Percentiles rank a stretch among this genome's conserved stretches.
Evolutionary conservation across 768 basidiomycete species (phyloP).

Genomic region (Leccinum pellstonianum): DNA sequence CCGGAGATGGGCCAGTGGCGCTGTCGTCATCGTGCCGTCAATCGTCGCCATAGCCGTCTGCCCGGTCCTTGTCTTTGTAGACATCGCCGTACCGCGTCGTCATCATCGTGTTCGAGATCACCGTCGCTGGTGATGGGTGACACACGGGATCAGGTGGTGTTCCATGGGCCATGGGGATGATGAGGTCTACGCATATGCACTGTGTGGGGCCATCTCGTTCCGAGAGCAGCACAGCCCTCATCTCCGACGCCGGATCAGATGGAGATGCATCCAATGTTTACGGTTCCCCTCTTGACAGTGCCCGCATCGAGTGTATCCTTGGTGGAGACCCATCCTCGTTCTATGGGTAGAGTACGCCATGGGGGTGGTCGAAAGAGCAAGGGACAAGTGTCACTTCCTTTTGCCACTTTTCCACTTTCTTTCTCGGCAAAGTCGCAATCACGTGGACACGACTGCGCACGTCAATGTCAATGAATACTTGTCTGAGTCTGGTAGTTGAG

Average conservation of each 20-base stretch:
- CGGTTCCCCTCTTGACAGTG: conserved; percentile 27
- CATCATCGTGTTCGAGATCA: conserved; percentile 15
- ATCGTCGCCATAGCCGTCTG: background rate
- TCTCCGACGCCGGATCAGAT: background rate
- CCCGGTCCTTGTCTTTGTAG: background rate
- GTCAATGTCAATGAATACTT: background rate
- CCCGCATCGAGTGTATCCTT: conserved; percentile 8
- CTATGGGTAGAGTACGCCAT: background rate
- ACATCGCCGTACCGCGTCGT: background rate
- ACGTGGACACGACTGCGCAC: background rate
- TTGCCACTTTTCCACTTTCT: background rate
- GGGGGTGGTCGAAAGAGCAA: background rate
- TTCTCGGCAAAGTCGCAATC: background rate
- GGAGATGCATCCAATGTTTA: conserved; percentile 31
- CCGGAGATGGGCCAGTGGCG: background rate
- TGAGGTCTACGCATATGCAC: conserved; percentile 7
- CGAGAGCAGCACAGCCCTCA: background rate
- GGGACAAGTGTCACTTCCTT: background rate
- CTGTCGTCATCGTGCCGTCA: background rate
- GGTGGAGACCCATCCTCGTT: background rate
- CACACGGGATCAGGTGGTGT: background rate
- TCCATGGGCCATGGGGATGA: background rate
- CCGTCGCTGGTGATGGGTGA: conserved; percentile 6
- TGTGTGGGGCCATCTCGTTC: conserved; percentile 20
- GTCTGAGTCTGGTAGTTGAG: conserved; percentile 6